Base-by-base conservation (phyloP, 1,139 yeast genomes). In the Yarrowia galli region DNA sequence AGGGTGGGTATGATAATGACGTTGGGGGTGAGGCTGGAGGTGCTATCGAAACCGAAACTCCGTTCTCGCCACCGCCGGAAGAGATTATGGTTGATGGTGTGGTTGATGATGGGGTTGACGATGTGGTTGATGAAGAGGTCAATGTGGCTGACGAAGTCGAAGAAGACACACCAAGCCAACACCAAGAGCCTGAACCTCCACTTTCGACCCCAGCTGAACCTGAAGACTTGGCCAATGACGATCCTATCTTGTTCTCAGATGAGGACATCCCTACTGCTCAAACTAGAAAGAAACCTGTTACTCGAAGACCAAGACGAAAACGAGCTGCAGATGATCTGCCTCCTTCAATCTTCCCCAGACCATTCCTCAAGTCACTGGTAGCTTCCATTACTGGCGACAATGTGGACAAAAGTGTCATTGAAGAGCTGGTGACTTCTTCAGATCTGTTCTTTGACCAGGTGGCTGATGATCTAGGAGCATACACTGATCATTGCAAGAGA, bases 401-500 rank as follows among this genome's bases (percentile, higher is more conserved):
- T 18, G 66, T 48, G 36, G 43, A 35, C 20, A 46, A 46, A 16
- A n/a, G 20, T 16, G 75, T 75, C 5, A 65, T 76, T n/a, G 74
- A 74, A 12, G 73, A 73, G 9, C 68, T 77, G 12, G 64, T 73
- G 23, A 69, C 69, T 2, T 74, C 73, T 3, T 73, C 78, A 1
- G 72, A 76, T 20, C 63, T 40, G 46, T 77, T 72, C 68, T 74
- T 77, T 58, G 73, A 70, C 23, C 78, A 75, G 68, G 70, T 69
- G 0, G 67, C 74, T 13, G 69, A 65, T 5, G 79, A 76, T 67
- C 67, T 77, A 23, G 69, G 71, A 2, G 75, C 75, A 2, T 77
- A 75, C 67, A 73, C 79, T 0, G 69, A 68, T 13, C 79, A 77
- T 65, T 74, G 76, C 20, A 71, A 71, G 32, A 71, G 79, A 20